Evolutionary conservation across 805 yeast genomes (phyloP), one percentile per base, ranked within the genome.

Genomic region (Isabelozyma heimii): DNA sequence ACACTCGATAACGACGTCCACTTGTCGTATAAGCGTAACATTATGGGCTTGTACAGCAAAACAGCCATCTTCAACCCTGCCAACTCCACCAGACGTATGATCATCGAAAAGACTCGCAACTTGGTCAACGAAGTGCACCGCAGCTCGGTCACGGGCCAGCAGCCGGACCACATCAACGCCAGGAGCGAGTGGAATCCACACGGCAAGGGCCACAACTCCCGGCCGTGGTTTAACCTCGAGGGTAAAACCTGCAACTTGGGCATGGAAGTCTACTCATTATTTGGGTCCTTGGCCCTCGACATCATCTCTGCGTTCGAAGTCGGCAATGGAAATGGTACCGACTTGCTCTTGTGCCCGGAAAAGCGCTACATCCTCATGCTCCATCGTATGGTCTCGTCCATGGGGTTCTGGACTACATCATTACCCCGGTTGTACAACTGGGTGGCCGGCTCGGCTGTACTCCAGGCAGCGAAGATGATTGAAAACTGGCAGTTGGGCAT

Each of bases 201-300:
- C 47, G 76, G 75, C 0, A 66, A 65, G 51, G 75, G 75, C 10
- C 65, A 63, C 43, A 52, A 56, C 14, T 55, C 57, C 17, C 62
- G 61, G 1, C 28, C 45, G n/a, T 72, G 77, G 77, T 63, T 69
- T 47, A 61, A 61, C 39, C 50, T 56, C 13, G 30, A 53, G 3
- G 51, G 53, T 10, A 50, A 47, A 44, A 20, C 47, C 1, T 42
- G 57, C 8, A 65, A 76, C 30, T 57, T 84, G 38, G 75, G 73
- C 12, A 67, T 73, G 38, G 86, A 85, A 45, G 84, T 81, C 2
- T 82, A 81, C 55, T 72, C 80, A 15, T 61, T 86, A n/a, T 85
- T 85, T 71, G 83, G 83, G n/a, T 68, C 84, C 14, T 69, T 86
- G 57, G 91, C 91, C 4, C 80, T 86, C 82, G 91, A 85, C 56